Base-by-base conservation (phyloP, 106 monocot genomes). In the Acorus calamus region DNA sequence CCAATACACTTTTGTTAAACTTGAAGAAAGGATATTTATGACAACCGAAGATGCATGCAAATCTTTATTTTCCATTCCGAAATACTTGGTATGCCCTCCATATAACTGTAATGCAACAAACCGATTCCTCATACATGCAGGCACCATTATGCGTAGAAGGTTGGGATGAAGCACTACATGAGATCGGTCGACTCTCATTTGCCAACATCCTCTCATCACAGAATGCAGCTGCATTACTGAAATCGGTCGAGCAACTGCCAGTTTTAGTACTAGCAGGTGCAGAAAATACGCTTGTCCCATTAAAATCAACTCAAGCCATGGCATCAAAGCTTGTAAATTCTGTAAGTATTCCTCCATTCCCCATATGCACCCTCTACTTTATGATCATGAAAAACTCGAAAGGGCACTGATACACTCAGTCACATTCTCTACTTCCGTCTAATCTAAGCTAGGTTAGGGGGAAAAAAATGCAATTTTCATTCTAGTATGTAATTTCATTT, bases 111-210 rank as follows among this genome's bases (percentile, higher is more conserved):
- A 28, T 28, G 28, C 28, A 28, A 28, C 28, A 28, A 28, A 28
- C 28, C 28, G 28, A 28, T 28, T 28, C 28, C 28, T 28, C 28
- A 28, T 28, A 28, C 5, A 13, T 68, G 42, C 61, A 94, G 93
- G 81, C 83, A 46, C 86, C 93, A 62, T 66, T 94, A 42, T 86
- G 64, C 63, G 79, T 86, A 44, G 93, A 94, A 61, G 89, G 93
- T 7, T 94, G 93, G 93, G 93, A 94, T 68, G 86, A 94, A 81
- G 93, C 93, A 11, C 74, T 94, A 43, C 93, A 89, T 73, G 93
- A 94, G 77, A 86, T 94, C 14, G 93, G 93, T 4, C 76, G 86
- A 2, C 58, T 89, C 28, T 89, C 93, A 10, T 89, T 79, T 65
- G 66, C 83, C 52, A 85, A 78, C 13, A 89, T 94, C 28, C 79